These are phyloP conservation scores for Botrytis aclada DNA, from an alignment of 2,329 filamentous ascomycete species.

Conservation along the genomic window DNA sequence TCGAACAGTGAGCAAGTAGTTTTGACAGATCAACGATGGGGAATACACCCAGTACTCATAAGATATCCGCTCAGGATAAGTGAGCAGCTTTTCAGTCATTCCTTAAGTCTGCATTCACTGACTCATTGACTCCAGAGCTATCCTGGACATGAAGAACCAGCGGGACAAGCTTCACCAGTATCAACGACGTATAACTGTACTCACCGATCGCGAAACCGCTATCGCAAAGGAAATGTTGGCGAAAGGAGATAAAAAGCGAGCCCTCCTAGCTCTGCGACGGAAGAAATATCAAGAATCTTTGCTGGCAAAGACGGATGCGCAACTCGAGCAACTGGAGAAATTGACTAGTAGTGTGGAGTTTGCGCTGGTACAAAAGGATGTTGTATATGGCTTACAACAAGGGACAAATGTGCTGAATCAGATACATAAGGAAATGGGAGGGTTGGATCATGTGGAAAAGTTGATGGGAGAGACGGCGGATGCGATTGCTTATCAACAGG, in stretches of 20 bases:
- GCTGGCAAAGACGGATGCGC: slow-evolving; percentile 82
- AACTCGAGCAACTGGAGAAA: slow-evolving; percentile 90
- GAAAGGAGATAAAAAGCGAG: slow-evolving; percentile 73
- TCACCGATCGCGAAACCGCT: slow-evolving; percentile 83
- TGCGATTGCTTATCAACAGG: slow-evolving; percentile 86
- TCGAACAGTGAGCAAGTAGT: slow-evolving; percentile 20
- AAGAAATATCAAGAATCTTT: slow-evolving; percentile 97
- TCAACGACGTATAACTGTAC: slow-evolving; percentile 80
- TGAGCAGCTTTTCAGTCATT: slow-evolving; percentile 43
- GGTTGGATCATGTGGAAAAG: slow-evolving; percentile 89
- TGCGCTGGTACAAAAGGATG: slow-evolving; percentile 93
- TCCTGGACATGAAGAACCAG: slow-evolving; percentile 96
- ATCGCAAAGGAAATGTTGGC: slow-evolving; percentile 81
- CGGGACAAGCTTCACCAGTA: slow-evolving; percentile 97
- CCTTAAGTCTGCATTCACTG: not conserved
- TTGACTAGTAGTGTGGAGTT: slow-evolving; percentile 90
- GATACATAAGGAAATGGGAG: slow-evolving; percentile 95
- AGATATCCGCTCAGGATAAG: slow-evolving; percentile 82
- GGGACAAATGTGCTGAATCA: slow-evolving; percentile 85
- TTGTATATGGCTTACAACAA: slow-evolving; percentile 87
- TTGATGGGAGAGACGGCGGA: slow-evolving; percentile 91
- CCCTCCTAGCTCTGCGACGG: slow-evolving; percentile 81
- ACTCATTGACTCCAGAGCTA: slow-evolving; percentile 60
- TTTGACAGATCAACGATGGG: slow-evolving; percentile 49
- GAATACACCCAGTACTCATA: slow-evolving; percentile 60